Conservation (phyloP, 352 stramenopile species). For the Ophiocytium majus region DNA sequence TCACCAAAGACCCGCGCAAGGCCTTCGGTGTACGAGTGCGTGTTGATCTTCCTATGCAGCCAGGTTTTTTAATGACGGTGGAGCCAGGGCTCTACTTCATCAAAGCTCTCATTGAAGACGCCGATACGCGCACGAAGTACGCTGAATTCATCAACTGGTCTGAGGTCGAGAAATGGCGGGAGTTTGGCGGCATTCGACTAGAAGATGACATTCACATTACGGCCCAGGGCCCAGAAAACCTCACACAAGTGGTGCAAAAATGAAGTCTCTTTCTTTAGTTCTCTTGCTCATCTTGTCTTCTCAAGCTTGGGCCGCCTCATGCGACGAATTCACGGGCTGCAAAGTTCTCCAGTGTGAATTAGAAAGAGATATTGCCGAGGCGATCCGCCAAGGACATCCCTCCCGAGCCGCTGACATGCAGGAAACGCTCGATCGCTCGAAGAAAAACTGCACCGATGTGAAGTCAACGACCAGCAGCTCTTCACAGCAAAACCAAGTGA, state of each 20-base stretch:
- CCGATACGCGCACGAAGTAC: background rate
- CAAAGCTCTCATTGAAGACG: constrained; percentile 4
- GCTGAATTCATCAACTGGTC: background rate
- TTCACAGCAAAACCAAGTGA: too few relatives aligned
- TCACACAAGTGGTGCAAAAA: background rate
- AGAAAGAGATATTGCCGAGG: too few relatives aligned
- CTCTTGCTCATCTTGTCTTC: too few relatives aligned
- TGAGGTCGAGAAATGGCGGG: constrained; percentile 4
- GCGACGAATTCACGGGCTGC: too few relatives aligned
- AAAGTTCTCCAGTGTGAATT: too few relatives aligned
- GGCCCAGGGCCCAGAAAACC: background rate
- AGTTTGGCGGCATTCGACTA: background rate
- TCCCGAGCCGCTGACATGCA: too few relatives aligned
- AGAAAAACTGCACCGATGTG: too few relatives aligned
- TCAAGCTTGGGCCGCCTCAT: too few relatives aligned
- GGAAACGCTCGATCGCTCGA: too few relatives aligned
- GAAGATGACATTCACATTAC: constrained; percentile 5
- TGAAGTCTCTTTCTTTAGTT: too few relatives aligned
- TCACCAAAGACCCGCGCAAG: background rate
- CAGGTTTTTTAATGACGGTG: background rate
- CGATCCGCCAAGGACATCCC: too few relatives aligned
- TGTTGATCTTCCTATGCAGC: background rate
- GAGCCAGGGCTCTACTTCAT: constrained; percentile 13
- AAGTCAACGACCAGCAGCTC: too few relatives aligned
- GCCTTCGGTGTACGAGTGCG: background rate